A percentile compares a stretch with the other conserved stretches of the same genome.
Evolutionary conservation across 345 rosid species (phyloP).

Genomic region (Reutealis trisperma): DNA sequence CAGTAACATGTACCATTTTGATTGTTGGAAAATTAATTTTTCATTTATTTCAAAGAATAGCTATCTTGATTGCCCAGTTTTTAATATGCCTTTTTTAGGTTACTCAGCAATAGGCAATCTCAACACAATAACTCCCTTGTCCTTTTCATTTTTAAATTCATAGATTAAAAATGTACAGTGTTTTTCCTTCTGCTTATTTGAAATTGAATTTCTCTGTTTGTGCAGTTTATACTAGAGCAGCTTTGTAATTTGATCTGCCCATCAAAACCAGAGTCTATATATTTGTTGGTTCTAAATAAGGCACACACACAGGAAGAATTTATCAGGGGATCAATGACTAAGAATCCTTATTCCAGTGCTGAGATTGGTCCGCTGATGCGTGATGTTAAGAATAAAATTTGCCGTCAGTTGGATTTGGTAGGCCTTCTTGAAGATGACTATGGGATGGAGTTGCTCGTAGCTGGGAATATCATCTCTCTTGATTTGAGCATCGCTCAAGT

Average conservation of each 20-base stretch:
- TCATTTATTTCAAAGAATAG: background rate
- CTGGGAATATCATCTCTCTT: slow-evolving; percentile 96
- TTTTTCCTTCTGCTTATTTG: slow-evolving; percentile 22
- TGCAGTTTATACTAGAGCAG: slow-evolving; percentile 97
- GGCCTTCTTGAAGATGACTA: slow-evolving; percentile 94
- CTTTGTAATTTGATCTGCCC: slow-evolving; percentile 99
- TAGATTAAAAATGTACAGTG: background rate
- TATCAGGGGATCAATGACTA: slow-evolving; percentile 98
- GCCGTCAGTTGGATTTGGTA: slow-evolving; percentile 86
- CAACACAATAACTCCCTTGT: background rate
- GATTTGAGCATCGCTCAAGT: slow-evolving; percentile 97
- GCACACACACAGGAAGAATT: slow-evolving; percentile 98
- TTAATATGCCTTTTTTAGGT: background rate
- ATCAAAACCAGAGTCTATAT: slow-evolving; percentile 90
- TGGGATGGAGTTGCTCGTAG: slow-evolving; percentile 95
- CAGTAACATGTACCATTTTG: background rate
- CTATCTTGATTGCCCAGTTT: background rate
- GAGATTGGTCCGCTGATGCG: slow-evolving; percentile 99
- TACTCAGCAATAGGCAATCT: background rate
- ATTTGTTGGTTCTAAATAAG: slow-evolving; percentile 84
- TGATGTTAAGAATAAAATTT: slow-evolving; percentile 96
- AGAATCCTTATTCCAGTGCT: slow-evolving; percentile 94
- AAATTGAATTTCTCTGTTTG: slow-evolving; percentile 28
- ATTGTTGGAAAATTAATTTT: background rate
- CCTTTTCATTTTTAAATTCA: slow-evolving; percentile 2